Evolutionary conservation across 805 yeast genomes (phyloP), one percentile per base, ranked within the genome.

Genomic region (Saccharomycopsis sp.): DNA sequence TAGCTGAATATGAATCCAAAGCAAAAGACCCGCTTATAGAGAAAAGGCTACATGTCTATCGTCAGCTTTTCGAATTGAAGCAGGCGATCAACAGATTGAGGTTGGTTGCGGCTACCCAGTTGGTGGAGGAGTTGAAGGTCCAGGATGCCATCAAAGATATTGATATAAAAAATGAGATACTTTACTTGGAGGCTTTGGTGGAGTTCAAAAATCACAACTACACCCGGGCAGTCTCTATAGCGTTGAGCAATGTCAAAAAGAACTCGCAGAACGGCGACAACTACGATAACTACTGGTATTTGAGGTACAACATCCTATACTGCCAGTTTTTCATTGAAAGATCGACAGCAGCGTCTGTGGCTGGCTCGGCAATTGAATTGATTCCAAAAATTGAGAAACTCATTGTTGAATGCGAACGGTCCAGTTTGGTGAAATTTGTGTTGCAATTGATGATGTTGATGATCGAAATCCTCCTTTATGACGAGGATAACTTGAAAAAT

Each of bases 311-410:
- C 52, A 63, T 82, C 9, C 64, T 82, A 54, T 78, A 79, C 63
- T 75, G 81, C 50, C 64, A 70, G 14, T 72, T 81, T 0, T 68
- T 82, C 58, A 63, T 76, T 23, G 63, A 69, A 3, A 67, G 78
- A 15, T 77, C 79, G 0, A 68, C 75, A 24, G 48, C n/a, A 16
- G 18, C 50, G 16, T 14, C 34, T 24, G n/a, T 24, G 20, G 52
- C 34, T 2, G 21, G 21, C 7, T 29, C 37, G 12, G 79, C 82
- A 14, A 67, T 77, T 8, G 73, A 85, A 57, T 81, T 80, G 0
- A 61, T 85, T 7, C 76, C 85, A 0, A 65, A 77, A 18, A 64
- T 83, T 0, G 65, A 80, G 3, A 80, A 80, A 60, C 75, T 82
- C 54, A 68, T 85, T 1, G 75, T 78, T 52, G 64, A 74, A 12